Base-by-base conservation (phyloP, 2,329 filamentous ascomycete species). In the Fusarium mundagurra region DNA sequence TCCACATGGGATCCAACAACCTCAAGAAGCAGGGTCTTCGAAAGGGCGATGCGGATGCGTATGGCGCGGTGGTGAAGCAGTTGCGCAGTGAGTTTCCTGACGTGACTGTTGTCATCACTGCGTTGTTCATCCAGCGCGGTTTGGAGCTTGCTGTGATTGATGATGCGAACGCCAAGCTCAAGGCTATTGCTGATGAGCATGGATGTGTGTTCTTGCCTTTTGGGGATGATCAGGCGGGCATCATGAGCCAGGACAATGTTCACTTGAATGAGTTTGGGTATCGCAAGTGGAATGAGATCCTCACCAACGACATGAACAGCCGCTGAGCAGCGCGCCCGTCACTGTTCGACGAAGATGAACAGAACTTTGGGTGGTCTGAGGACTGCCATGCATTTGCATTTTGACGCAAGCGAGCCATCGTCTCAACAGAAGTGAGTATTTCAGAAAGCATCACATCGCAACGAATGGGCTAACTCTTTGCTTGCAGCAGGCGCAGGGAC, bases 1-100 rank as follows among this genome's bases (percentile, higher is more conserved):
- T 70, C 3, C 66, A 70, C 27, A 70, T 70, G 39, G 67, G 67
- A 11, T 44, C 58, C 27, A 70, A 70, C 17, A 65, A 66, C 0
- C 31, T 70, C 10, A 70, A 59, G 51, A 48, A 24, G 1, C 6
- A 29, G 4, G 67, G 67, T 2, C 24, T 70, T 4, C 60, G n/a
- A 17, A 34, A 48, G 8, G 12, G 8, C 1, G 67, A 70, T 14
- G 34, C 17, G 0, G 45, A 43, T 9, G 47, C 29, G 0, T 70
- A 60, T 5, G 10, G 4, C 0, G 5, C 4, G 1, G 6, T 65
- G 13, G 3, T 70, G 4, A 39, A 31, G 20, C 10, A 39, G 10
- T 10, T 70, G 2, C 59, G 38, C 18, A 20, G 24, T 3, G 31
- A 24, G 12, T 36, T 59, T 6, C 67, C 60, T 1, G 17, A 60